These are phyloP conservation scores for Trichoderma virens DNA, from an alignment of 495 filamentous ascomycete genomes.

Conservation along the genomic window DNA sequence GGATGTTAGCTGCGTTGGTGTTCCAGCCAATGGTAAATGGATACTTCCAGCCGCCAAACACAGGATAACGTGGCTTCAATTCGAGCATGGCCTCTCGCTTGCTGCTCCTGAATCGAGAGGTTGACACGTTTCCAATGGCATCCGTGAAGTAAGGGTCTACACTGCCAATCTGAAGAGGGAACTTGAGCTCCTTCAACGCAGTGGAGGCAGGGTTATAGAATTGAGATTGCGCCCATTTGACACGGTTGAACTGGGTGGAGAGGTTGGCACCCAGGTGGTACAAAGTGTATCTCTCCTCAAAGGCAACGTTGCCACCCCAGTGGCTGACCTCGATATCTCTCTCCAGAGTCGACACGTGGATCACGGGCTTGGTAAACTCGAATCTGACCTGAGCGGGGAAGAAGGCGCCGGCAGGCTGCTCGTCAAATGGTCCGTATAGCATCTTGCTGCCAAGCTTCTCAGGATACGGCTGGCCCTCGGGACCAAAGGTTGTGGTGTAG, in stretches of 20 bases:
- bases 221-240: conserved; percentile 66
- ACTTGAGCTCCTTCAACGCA: conserved; percentile 73
- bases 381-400: conserved; percentile 75
- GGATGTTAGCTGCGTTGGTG: conserved; percentile 65
- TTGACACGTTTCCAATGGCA: conserved; percentile 95
- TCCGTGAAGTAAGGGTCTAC: conserved; percentile 89
- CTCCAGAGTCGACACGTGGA: conserved; percentile 66
- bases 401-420: conserved; percentile 62
- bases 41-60: conserved; percentile 97
- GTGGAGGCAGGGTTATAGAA: conserved; percentile 70
- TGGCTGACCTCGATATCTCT: conserved; percentile 92
- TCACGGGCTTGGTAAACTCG: conserved; percentile 89
- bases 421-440: conserved; percentile 86
- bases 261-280: conserved; percentile 80
- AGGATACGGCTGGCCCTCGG: conserved; percentile 60
- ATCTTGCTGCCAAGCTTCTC: conserved; percentile 76
- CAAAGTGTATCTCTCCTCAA: conserved; percentile 88
- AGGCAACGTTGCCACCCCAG: conserved; percentile 94
- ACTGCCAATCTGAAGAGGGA: conserved; percentile 70
- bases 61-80: conserved; percentile 82
- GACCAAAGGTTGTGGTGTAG: conserved; percentile 64
- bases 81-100: conserved; percentile 75
- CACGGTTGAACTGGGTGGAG: conserved; percentile 74
- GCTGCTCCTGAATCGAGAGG: conserved; percentile 76
- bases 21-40: conserved; percentile 95